Evolutionary conservation across 2,329 filamentous ascomycete species (phyloP).

Genomic region (Diaporthe capsici): DNA sequence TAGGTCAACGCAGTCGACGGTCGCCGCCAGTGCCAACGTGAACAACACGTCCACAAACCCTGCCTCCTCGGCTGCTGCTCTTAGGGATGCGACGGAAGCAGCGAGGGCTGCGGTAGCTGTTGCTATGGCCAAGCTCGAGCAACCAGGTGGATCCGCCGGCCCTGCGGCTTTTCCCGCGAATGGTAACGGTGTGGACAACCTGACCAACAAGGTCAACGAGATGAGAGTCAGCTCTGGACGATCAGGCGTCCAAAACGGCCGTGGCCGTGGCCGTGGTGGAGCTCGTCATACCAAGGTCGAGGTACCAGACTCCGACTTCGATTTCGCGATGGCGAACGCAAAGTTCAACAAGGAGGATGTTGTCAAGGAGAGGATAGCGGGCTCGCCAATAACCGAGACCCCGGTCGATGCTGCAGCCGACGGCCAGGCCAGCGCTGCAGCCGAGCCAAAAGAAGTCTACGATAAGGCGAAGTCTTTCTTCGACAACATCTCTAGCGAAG

Average conservation of each 20-base stretch:
- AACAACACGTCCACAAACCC: constrained; percentile 49
- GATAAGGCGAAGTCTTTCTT: constrained; percentile 95
- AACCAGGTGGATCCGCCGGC: constrained; percentile 51
- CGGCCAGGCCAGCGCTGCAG: constrained; percentile 21
- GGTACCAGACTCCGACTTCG: constrained; percentile 91
- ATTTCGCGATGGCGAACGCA: constrained; percentile 88
- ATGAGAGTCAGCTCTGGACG: constrained; percentile 77
- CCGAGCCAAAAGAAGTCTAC: constrained; percentile 69
- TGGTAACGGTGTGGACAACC: constrained; percentile 74
- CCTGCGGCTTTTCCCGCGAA: constrained; percentile 52
- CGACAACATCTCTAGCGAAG: constrained; percentile 96
- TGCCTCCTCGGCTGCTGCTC: constrained; percentile 54
- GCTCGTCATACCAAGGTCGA: constrained; percentile 79
- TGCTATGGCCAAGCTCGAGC: constrained; percentile 80
- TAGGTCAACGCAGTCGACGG: constrained; percentile 48
- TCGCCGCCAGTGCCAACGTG: constrained; percentile 48
- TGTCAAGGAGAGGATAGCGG: constrained; percentile 88
- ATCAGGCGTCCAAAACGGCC: constrained; percentile 60
- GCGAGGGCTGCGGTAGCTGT: constrained; percentile 84
- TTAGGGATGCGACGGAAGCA: constrained; percentile 79
- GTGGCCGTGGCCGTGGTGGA: constrained; percentile 58
- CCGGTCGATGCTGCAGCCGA: constrained; percentile 60
- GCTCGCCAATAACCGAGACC: constrained; percentile 73
- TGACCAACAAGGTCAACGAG: constrained; percentile 82
- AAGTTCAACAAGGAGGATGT: constrained; percentile 91